These are phyloP conservation scores for Volvox africanus DNA, from an alignment of 139 green algal species.

Conservation along the genomic window DNA sequence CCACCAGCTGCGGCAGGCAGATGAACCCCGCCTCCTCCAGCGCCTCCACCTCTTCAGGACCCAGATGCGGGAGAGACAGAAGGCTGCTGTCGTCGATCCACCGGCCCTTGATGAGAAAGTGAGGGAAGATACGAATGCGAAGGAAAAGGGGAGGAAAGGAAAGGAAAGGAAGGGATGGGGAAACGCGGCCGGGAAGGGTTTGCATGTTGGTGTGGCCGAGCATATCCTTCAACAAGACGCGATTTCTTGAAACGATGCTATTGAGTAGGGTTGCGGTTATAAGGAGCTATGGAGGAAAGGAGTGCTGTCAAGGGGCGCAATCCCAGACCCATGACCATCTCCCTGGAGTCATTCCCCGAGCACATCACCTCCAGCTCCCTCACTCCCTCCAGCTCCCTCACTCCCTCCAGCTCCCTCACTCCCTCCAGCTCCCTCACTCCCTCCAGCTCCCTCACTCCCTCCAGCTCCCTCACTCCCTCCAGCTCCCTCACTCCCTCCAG, in stretches of 20 bases:
- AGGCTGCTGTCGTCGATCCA: slow-evolving; percentile 84
- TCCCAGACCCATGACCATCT: too few relatives aligned
- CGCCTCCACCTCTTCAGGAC: slow-evolving; percentile 8
- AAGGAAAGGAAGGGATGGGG: neutral
- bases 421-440: neutral
- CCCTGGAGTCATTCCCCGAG: too few relatives aligned
- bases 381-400: neutral
- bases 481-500: too few relatives aligned
- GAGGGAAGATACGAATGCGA: neutral
- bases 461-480: too few relatives aligned
- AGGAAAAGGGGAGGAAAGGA: neutral
- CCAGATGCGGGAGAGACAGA: slow-evolving; percentile 80
- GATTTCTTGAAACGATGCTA: too few relatives aligned
- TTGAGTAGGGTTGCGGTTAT: too few relatives aligned
- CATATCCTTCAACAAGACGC: too few relatives aligned
- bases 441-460: neutral
- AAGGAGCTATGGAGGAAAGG: too few relatives aligned
- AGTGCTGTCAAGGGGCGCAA: too few relatives aligned
- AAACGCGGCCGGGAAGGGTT: too few relatives aligned
- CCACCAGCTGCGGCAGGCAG: slow-evolving; percentile 68
- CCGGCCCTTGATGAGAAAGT: slow-evolving; percentile 67
- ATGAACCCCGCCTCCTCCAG: slow-evolving; percentile 58
- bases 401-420: neutral
- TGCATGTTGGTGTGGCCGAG: too few relatives aligned
- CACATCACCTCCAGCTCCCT: too few relatives aligned